phyloP scores from a whole-genome alignment of 345 rosid genomes.

The Ceriops decandra region DNA sequence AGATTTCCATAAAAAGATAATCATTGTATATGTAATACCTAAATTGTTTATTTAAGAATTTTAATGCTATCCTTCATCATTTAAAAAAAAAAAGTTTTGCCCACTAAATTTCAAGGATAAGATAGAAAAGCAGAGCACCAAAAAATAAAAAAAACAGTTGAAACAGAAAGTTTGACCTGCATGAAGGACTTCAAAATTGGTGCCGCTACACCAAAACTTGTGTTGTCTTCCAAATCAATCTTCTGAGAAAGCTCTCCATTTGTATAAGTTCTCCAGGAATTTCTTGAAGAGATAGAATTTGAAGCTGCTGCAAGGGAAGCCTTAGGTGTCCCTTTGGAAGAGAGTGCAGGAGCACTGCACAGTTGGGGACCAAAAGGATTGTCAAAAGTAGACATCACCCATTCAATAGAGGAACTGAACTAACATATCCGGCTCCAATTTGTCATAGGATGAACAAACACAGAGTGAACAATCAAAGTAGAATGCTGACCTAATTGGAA shows the following conservation, averaged over 20 bases:
- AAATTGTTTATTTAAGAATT: no score
- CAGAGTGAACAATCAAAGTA: not conserved
- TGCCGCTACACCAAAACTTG: slow-evolving; percentile 77
- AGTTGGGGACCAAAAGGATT: not conserved
- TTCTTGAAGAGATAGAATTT: slow-evolving; percentile 53
- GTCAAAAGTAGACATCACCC: not conserved
- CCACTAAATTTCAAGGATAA: not conserved
- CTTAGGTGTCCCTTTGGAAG: slow-evolving; percentile 65
- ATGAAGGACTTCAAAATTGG: slow-evolving; percentile 87
- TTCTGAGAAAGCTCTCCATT: slow-evolving; percentile 66
- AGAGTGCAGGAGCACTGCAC: slow-evolving; percentile 76
- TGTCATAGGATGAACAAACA: not conserved
- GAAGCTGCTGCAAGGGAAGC: slow-evolving; percentile 45
- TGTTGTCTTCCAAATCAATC: slow-evolving; percentile 57
- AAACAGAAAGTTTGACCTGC: slow-evolving; percentile 50
- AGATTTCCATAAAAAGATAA: no score
- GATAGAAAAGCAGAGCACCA: not conserved
- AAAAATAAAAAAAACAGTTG: not conserved
- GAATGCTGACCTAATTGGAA: slow-evolving; percentile 73
- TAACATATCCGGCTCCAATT: not conserved
- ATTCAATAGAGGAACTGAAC: not conserved
- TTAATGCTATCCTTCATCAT: no score
- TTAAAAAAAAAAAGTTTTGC: not conserved
- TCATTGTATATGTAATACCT: no score
- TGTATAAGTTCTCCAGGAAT: slow-evolving; percentile 59